These are phyloP conservation scores for Niebla homalea DNA, from an alignment of 495 filamentous ascomycete species.

Conservation along the genomic window DNA sequence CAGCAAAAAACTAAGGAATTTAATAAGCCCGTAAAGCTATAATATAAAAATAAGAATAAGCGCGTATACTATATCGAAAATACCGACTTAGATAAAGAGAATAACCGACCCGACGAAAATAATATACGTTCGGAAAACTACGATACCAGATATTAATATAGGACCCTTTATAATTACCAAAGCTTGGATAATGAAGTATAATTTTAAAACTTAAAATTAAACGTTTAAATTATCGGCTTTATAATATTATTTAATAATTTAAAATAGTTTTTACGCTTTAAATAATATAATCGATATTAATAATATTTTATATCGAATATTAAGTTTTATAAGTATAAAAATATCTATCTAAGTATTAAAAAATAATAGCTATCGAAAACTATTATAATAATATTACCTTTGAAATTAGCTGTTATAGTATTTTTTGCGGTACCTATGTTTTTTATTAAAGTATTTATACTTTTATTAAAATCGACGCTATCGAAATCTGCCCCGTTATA, in stretches of 20 bases:
- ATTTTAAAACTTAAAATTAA: too few species aligned
- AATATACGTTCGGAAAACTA: too few species aligned
- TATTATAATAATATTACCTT: neutral
- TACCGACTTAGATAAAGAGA: neutral
- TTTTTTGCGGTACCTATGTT: neutral
- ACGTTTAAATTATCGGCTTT: neutral
- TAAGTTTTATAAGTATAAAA: neutral
- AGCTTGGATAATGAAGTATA: neutral
- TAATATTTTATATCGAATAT: neutral
- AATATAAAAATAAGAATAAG: too few species aligned
- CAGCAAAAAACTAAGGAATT: too few species aligned
- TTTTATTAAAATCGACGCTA: too few species aligned
- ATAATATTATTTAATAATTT: neutral
- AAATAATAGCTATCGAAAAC: too few species aligned
- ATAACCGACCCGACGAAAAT: too few species aligned
- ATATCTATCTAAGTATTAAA: neutral
- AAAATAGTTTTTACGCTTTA: too few species aligned
- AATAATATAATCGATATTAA: neutral
- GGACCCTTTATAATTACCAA: slow-evolving; percentile 6
- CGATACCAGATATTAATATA: neutral
- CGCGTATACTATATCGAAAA: too few species aligned
- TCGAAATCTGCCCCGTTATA: too few species aligned
- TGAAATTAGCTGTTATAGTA: neutral
- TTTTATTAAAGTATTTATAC: neutral
- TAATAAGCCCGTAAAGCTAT: too few species aligned